These are phyloP conservation scores for Novymonas esmeraldas DNA, from an alignment of 208 protist genomes.

Conservation along the genomic window DNA sequence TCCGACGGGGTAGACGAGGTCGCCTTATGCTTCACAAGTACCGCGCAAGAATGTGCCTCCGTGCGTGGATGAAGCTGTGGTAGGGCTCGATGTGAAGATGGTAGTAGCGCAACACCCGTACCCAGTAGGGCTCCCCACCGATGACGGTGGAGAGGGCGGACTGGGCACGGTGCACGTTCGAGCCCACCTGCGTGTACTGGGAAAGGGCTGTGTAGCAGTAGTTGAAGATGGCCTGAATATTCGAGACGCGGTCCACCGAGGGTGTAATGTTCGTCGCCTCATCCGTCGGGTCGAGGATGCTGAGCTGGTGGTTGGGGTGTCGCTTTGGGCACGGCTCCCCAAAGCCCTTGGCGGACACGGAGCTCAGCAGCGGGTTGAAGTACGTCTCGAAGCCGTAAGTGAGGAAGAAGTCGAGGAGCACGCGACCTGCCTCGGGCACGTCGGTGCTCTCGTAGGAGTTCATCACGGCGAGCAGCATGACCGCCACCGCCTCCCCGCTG, in stretches of 20 bases:
- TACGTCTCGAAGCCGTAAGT: constrained; percentile 49
- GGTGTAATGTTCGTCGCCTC: constrained; percentile 34
- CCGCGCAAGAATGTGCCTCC: constrained; percentile 26
- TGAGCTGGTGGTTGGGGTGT: constrained; percentile 40
- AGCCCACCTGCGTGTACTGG: constrained; percentile 35
- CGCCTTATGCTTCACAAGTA: constrained; percentile 10
- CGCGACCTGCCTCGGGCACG: constrained; percentile 28
- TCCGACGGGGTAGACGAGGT: background rate
- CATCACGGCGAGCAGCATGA: constrained; percentile 47
- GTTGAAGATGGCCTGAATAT: constrained; percentile 53
- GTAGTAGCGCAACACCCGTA: constrained; percentile 43
- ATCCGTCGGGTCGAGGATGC: constrained; percentile 39
- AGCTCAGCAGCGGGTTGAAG: constrained; percentile 37
- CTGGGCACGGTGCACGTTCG: constrained; percentile 40
- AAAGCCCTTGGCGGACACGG: constrained; percentile 32
- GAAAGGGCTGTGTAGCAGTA: constrained; percentile 53
- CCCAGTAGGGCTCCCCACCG: constrained; percentile 49
- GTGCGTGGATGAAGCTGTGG: constrained; percentile 24
- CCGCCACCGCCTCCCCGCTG: constrained; percentile 41
- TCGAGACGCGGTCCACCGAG: constrained; percentile 31
- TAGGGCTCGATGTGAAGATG: constrained; percentile 42
- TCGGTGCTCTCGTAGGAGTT: constrained; percentile 42
- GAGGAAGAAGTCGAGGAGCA: constrained; percentile 53
- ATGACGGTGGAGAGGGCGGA: constrained; percentile 52
- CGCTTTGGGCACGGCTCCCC: constrained; percentile 20